These are phyloP conservation scores for Tetrahymena borealis DNA, from an alignment of 73 alveolate genomes.

Conservation along the genomic window DNA sequence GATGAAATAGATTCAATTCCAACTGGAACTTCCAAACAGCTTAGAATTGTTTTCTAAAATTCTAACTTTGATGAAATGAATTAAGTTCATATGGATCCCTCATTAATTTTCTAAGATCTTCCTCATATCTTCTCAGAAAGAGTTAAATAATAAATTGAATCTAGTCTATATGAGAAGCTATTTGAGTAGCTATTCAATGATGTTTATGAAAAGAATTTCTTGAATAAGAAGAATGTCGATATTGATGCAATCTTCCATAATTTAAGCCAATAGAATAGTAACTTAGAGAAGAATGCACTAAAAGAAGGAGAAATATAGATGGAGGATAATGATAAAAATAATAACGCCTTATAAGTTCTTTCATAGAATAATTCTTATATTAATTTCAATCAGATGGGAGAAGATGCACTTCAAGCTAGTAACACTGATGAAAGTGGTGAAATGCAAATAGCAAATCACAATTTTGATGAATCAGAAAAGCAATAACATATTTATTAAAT, in stretches of 20 bases:
- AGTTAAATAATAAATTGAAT: not conserved
- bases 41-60: not conserved
- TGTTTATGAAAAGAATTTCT: not conserved
- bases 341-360: not conserved
- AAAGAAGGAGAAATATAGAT: not conserved
- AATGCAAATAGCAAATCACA: not conserved
- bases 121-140: not conserved
- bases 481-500: not conserved
- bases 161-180: not conserved
- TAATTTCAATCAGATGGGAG: not conserved
- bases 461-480: not conserved
- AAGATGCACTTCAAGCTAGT: no score
- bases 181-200: not conserved
- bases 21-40: not conserved
- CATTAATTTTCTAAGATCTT: not conserved
- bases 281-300: not conserved
- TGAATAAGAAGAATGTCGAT: not conserved
- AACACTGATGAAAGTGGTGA: not conserved
- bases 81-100: not conserved
- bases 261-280: not conserved
- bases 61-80: not conserved
- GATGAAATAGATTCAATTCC: not conserved
- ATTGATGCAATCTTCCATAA: not conserved
- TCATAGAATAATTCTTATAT: not conserved
- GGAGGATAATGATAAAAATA: not conserved